phyloP scores from a whole-genome alignment of 495 filamentous ascomycete genomes.

The Articulospora tetracladia region DNA sequence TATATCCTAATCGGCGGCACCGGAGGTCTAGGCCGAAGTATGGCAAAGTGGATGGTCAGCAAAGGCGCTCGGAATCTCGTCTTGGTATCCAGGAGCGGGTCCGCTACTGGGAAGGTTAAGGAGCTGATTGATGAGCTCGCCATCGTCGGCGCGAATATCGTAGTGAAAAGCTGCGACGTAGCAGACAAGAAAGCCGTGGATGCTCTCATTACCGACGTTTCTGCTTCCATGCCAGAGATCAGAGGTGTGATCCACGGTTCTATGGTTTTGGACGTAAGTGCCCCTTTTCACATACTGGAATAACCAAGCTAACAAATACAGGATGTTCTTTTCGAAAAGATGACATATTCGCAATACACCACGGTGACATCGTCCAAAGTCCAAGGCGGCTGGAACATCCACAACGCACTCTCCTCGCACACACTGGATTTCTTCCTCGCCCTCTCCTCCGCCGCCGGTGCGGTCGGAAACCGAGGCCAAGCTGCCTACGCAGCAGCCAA shows the following conservation, averaged over 20 bases:
- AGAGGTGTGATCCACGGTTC: conserved; percentile 46
- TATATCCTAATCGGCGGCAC: conserved; percentile 63
- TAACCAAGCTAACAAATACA: conserved; percentile 24
- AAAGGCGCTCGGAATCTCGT: conserved; percentile 56
- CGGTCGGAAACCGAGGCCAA: conserved; percentile 58
- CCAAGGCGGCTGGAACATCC: conserved; percentile 53
- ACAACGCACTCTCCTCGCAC: conserved; percentile 38
- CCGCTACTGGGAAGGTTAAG: conserved; percentile 19
- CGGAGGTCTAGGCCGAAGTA: conserved; percentile 59
- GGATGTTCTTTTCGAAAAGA: conserved; percentile 54
- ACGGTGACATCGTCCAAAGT: conserved; percentile 52
- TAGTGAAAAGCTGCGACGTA: conserved; percentile 35
- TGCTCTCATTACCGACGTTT: conserved; percentile 5
- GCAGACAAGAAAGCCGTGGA: conserved; percentile 21
- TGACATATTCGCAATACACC: conserved; percentile 46
- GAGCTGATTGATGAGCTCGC: conserved; percentile 17
- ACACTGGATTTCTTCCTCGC: conserved; percentile 63
- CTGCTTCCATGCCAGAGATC: conserved; percentile 40
- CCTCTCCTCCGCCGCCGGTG: conserved; percentile 57
- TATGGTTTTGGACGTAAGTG: conserved; percentile 43
- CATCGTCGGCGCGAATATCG: conserved; percentile 20
- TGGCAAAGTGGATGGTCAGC: conserved; percentile 56
- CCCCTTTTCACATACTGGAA: background rate
- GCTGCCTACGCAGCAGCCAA: conserved; percentile 63
- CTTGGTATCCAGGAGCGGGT: conserved; percentile 53